phyloP scores from a whole-genome alignment of 345 rosid species.

The Clarkia xantiana region DNA sequence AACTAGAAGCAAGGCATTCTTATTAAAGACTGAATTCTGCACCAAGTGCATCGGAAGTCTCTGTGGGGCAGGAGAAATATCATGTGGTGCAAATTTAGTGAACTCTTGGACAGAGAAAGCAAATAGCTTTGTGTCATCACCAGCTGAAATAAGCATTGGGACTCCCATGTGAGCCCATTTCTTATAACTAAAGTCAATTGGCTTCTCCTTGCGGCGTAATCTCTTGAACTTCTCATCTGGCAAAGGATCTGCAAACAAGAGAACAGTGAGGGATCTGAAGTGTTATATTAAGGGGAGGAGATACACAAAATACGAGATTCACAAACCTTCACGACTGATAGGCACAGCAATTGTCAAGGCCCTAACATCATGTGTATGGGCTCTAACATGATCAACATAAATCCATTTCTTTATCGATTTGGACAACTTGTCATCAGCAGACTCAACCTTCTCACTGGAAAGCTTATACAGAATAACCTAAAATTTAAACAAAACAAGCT shows the following conservation, averaged over 20 bases:
- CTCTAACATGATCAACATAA: constrained; percentile 61
- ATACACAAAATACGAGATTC: not conserved
- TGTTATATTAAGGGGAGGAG: too few relatives aligned
- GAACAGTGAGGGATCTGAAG: not conserved
- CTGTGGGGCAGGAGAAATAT: constrained; percentile 95
- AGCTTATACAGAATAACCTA: constrained; percentile 78
- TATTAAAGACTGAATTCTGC: constrained; percentile 34
- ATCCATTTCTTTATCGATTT: constrained; percentile 60
- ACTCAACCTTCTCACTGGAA: constrained; percentile 23
- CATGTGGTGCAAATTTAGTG: constrained; percentile 80
- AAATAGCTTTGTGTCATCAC: constrained; percentile 90
- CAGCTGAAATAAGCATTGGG: constrained; percentile 95
- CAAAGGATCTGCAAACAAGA: constrained; percentile 35
- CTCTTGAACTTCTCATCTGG: constrained; percentile 40
- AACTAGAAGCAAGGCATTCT: constrained; percentile 55
- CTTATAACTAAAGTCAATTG: constrained; percentile 47
- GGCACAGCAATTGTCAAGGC: constrained; percentile 86
- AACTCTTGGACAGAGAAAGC: constrained; percentile 81
- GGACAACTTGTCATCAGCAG: constrained; percentile 22
- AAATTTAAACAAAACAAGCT: not conserved
- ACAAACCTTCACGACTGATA: constrained; percentile 64
- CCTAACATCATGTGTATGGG: constrained; percentile 88
- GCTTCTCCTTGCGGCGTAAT: constrained; percentile 35
- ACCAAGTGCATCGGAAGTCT: constrained; percentile 68
- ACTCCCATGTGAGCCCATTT: constrained; percentile 90